phyloP scores from a whole-genome alignment of 208 protist genomes.

The Leishmania mexicana region DNA sequence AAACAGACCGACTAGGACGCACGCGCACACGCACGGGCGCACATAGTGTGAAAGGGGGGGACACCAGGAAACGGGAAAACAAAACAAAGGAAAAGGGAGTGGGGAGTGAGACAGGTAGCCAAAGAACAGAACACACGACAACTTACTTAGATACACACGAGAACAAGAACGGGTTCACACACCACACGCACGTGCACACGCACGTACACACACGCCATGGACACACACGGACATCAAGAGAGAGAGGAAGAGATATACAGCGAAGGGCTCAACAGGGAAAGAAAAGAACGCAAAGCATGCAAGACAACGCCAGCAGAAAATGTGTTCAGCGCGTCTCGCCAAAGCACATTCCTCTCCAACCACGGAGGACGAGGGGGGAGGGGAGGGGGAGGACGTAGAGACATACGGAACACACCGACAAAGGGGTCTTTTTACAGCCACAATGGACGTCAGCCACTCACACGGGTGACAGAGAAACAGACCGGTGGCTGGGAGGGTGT shows the following conservation, averaged over 20 bases:
- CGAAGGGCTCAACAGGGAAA: not conserved
- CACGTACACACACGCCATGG: not conserved
- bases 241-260: not conserved
- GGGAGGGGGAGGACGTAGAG: not conserved
- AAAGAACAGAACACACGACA: not conserved
- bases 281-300: not conserved
- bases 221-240: not conserved
- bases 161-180: not conserved
- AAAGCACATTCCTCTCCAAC: too few relatives aligned
- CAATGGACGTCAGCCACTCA: too few relatives aligned
- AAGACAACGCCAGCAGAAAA: too few relatives aligned
- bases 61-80: not conserved
- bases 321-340: too few relatives aligned
- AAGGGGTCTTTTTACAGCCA: too few relatives aligned
- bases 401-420: too few relatives aligned
- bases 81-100: not conserved
- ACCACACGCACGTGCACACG: not conserved
- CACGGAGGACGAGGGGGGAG: not conserved
- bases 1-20: not conserved
- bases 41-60: not conserved
- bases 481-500: not conserved
- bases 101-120: not conserved
- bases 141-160: not conserved
- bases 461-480: too few relatives aligned
- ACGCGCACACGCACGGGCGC: not conserved